These are phyloP conservation scores for Hyphopichia burtonii DNA, from an alignment of 1,139 yeast species.

Conservation along the genomic window DNA sequence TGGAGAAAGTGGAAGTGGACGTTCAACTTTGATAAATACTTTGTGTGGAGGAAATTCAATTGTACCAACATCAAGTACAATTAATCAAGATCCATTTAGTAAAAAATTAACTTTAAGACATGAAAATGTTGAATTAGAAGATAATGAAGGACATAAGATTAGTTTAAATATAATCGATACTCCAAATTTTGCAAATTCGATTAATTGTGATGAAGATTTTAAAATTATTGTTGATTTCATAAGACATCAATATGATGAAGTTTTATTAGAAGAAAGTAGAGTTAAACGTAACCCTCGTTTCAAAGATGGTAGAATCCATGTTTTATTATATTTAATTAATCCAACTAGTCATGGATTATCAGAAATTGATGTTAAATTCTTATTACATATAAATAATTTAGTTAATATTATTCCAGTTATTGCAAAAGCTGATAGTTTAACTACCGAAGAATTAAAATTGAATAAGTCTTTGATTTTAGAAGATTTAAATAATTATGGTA, in stretches of 20 bases:
- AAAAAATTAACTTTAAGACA: slow-evolving; percentile 46
- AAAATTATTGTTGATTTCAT: slow-evolving; percentile 48
- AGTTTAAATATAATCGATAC: slow-evolving; percentile 53
- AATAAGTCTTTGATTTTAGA: slow-evolving; percentile 42
- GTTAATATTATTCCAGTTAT: slow-evolving; percentile 45
- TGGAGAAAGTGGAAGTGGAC: slow-evolving; percentile 62
- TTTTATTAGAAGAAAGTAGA: slow-evolving; percentile 47
- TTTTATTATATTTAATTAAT: slow-evolving; percentile 45
- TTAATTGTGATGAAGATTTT: slow-evolving; percentile 47
- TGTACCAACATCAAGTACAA: slow-evolving; percentile 43
- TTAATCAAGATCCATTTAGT: slow-evolving; percentile 41
- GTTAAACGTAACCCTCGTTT: slow-evolving; percentile 49
- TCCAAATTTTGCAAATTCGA: slow-evolving; percentile 77
- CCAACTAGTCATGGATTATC: slow-evolving; percentile 50
- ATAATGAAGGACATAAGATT: slow-evolving; percentile 51
- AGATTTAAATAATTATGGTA: slow-evolving; percentile 40
- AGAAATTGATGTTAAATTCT: slow-evolving; percentile 42
- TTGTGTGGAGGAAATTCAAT: slow-evolving; percentile 79
- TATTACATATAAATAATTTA: slow-evolving; percentile 40
- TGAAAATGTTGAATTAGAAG: slow-evolving; percentile 51
- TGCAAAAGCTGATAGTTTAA: slow-evolving; percentile 43
- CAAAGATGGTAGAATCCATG: slow-evolving; percentile 50
- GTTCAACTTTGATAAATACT: slow-evolving; percentile 61
- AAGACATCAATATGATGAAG: slow-evolving; percentile 51
- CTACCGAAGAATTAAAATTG: slow-evolving; percentile 33